phyloP scores from a whole-genome alignment of 352 stramenopile species.

The Thraustochytrium striatum region DNA sequence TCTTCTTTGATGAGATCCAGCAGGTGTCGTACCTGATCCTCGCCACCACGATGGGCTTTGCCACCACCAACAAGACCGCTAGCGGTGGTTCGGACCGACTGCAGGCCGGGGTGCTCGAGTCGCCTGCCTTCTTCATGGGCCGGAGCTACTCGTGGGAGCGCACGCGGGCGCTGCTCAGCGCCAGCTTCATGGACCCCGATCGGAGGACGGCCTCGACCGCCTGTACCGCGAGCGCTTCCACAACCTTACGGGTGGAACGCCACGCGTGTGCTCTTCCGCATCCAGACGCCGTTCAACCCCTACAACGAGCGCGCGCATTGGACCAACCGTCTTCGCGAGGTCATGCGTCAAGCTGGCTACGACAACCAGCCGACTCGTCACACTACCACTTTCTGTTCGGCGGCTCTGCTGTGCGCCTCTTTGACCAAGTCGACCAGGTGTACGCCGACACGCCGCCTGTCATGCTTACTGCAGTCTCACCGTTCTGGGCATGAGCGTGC shows the following conservation, averaged over 20 bases:
- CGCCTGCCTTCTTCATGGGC: background rate
- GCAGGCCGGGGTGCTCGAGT: background rate
- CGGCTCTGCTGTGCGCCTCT: background rate
- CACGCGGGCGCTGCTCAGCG: background rate
- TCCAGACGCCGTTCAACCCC: conserved; percentile 12
- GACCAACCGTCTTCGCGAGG: background rate
- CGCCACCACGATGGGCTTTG: background rate
- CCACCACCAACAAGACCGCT: background rate
- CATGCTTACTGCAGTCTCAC: conserved; percentile 44
- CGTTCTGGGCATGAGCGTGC: conserved; percentile 28
- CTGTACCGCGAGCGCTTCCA: conserved; percentile 31
- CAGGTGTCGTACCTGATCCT: conserved; percentile 8
- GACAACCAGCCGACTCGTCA: background rate
- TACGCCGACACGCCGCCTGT: conserved; percentile 36
- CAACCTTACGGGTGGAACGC: conserved; percentile 2
- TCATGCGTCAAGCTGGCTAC: background rate
- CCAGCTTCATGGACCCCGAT: background rate
- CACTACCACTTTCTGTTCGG: conserved; percentile 36
- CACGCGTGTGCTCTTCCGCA: conserved; percentile 22
- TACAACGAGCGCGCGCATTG: conserved; percentile 37
- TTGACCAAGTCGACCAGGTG: conserved; percentile 43
- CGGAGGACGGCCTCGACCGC: background rate
- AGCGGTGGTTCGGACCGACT: background rate
- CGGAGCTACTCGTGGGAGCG: conserved; percentile 15
- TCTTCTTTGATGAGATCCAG: background rate